Base-by-base conservation (phyloP, 495 filamentous ascomycete species). In the Penicillium crystallinum region DNA sequence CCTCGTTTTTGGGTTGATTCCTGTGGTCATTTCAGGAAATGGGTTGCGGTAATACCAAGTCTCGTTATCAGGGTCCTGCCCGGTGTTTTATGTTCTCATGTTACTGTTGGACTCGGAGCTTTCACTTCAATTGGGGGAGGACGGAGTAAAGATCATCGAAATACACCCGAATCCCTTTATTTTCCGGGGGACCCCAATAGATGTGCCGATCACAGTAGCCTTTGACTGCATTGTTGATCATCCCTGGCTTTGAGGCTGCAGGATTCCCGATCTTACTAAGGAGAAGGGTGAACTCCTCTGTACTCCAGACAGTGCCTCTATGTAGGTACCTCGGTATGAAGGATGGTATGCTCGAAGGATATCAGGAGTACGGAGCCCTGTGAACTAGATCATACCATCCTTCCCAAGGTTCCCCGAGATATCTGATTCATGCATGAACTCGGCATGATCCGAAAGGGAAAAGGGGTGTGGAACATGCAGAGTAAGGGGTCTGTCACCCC, bases 181-280 rank as follows among this genome's bases (percentile, higher is more conserved):
- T 65, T 59, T 61, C 62, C 61, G 64, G 54, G n/a, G 43, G 47
- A 46, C 37, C 47, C 39, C 41, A 17, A 23, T 34, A 40, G 65
- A 69, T 70, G 63, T 69, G 67, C 67, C n/a, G n/a, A n/a, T n/a
- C n/a, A n/a, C 65, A 60, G 66, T 58, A 66, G 64, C 58, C 54
- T 43, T 38, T n/a, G 27, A 33, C 46, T 23, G 3, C 40, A 46
- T 36, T 25, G 51, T 35, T 37, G 57, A 63, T 57, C 54, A 56
- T 38, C 39, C 18, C 42, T 34, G 14, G 41, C 33, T 46, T 47
- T 37, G 29, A 15, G 27, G 34, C 45, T 51, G 57, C 50, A 54
- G 53, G 58, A 54, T 51, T 58, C 58, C 52, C n/a, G 15, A 23
- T 46, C 30, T 23, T 23, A 58, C 46, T n/a, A n/a, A n/a, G n/a